Evolutionary conservation across 768 basidiomycete species (phyloP).

Genomic region (Auricularia sp.): DNA sequence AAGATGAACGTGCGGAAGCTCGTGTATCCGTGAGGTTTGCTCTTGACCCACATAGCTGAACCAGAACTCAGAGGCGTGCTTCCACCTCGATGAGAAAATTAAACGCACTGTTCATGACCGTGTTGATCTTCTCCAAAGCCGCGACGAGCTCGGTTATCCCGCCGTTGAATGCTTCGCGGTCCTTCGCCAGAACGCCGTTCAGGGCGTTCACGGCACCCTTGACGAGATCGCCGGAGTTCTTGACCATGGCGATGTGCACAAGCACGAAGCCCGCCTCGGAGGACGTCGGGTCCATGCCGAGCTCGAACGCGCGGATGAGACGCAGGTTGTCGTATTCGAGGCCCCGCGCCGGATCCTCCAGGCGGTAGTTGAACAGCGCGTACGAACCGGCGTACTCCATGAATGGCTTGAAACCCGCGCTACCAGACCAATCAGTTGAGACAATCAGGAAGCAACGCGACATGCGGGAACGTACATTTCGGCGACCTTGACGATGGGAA

Average conservation of each 20-base stretch:
- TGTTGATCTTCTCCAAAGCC: slow-evolving; percentile 12
- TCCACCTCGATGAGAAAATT: not conserved
- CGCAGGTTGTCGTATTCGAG: slow-evolving; percentile 23
- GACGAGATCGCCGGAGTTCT: slow-evolving; percentile 19
- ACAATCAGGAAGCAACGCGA: too few species aligned
- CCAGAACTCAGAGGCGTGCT: not conserved
- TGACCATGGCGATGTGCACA: slow-evolving; percentile 22
- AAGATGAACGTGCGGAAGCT: slow-evolving; percentile 28
- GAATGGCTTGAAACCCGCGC: slow-evolving; percentile 20
- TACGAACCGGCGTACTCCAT: slow-evolving; percentile 27
- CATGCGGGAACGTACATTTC: slow-evolving; percentile 9
- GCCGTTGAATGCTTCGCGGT: slow-evolving; percentile 16
- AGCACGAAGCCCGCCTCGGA: slow-evolving; percentile 12
- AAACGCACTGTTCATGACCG: slow-evolving; percentile 1
- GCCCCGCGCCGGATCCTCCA: slow-evolving; percentile 15
- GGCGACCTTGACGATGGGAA: slow-evolving; percentile 21
- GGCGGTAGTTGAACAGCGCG: slow-evolving; percentile 21
- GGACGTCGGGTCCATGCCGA: slow-evolving; percentile 13
- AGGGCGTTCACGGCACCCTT: slow-evolving; percentile 18
- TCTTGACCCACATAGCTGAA: slow-evolving; percentile 20
- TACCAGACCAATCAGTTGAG: too few species aligned
- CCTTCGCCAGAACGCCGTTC: slow-evolving; percentile 13
- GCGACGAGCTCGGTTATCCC: slow-evolving; percentile 9
- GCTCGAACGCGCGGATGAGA: slow-evolving; percentile 26
- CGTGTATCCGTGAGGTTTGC: slow-evolving; percentile 20